A percentile compares a stretch with the other conserved stretches of the same genome.
These are phyloP conservation scores for Trichoderma gamsii DNA, from an alignment of 495 filamentous ascomycete genomes.

Conservation along the genomic window DNA sequence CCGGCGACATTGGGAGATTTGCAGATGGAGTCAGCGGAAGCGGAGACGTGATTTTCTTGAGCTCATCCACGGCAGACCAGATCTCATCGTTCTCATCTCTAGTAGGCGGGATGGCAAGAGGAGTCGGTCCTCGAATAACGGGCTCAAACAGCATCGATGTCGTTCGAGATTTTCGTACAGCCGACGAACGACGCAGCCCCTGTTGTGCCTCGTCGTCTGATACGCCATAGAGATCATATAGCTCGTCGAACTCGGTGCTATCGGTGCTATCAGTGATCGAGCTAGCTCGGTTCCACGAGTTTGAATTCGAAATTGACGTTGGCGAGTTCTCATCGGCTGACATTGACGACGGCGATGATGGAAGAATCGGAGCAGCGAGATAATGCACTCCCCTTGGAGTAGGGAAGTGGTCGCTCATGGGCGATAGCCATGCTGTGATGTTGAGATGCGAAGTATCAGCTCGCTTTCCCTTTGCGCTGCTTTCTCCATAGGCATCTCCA, in stretches of 20 bases:
- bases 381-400: constrained; percentile 54
- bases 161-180: constrained; percentile 12
- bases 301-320: constrained; percentile 44
- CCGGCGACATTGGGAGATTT: constrained; percentile 71
- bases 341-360: constrained; percentile 37
- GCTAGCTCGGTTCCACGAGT: constrained; percentile 49
- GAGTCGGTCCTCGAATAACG: constrained; percentile 49
- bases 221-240: constrained; percentile 67
- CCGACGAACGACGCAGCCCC: constrained; percentile 21
- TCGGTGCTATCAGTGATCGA: constrained; percentile 50
- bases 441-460: constrained; percentile 42
- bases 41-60: constrained; percentile 60
- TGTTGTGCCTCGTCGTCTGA: constrained; percentile 56
- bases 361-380: constrained; percentile 48
- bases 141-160: constrained; percentile 16
- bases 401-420: constrained; percentile 55
- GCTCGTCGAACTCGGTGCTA: constrained; percentile 68
- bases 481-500: constrained; percentile 25
- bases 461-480: constrained; percentile 21
- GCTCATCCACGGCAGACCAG: constrained; percentile 35
- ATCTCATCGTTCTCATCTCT: constrained; percentile 29
- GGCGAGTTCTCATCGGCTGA: constrained; percentile 46
- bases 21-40: constrained; percentile 70
- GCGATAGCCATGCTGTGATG: constrained; percentile 50
- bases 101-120: constrained; percentile 61